Evolutionary conservation across 148 eudicot genomes (phyloP).

Genomic region (Diospyros lotus): DNA sequence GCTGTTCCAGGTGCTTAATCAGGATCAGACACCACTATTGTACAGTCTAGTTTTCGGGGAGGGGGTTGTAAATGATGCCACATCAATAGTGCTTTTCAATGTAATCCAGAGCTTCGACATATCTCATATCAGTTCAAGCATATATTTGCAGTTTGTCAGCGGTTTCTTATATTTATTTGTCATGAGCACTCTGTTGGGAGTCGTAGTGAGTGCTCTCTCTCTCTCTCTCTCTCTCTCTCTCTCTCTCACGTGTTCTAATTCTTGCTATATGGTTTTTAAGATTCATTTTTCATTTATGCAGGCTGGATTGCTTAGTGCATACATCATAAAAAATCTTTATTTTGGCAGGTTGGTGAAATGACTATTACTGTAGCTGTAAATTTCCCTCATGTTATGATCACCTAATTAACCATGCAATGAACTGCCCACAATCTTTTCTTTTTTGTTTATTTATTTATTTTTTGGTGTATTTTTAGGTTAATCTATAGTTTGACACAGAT

Average conservation of each 20-base stretch:
- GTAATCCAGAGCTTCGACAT: slow-evolving; percentile 77
- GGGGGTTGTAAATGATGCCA: slow-evolving; percentile 90
- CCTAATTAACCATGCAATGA: not conserved
- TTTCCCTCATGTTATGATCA: not conserved
- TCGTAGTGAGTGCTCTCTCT: slow-evolving; percentile 34
- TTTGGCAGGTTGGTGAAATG: slow-evolving; percentile 57
- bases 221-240: slow-evolving; percentile 10
- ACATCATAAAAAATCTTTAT: slow-evolving; percentile 57
- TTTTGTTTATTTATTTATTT: too few relatives aligned
- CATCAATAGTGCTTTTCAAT: slow-evolving; percentile 80
- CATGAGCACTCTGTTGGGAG: slow-evolving; percentile 68
- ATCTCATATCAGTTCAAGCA: slow-evolving; percentile 42
- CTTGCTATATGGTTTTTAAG: slow-evolving; percentile 4
- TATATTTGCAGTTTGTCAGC: slow-evolving; percentile 46
- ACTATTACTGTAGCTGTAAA: not conserved
- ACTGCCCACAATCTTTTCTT: not conserved
- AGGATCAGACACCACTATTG: slow-evolving; percentile 71
- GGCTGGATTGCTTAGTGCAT: slow-evolving; percentile 75
- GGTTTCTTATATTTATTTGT: slow-evolving; percentile 59
- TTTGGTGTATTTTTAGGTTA: not conserved
- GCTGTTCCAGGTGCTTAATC: slow-evolving; percentile 61
- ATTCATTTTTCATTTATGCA: slow-evolving; percentile 23
- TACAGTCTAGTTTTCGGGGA: slow-evolving; percentile 86
- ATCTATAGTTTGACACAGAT: not conserved
- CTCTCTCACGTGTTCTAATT: slow-evolving; percentile 2